Conservation (phyloP, 2,329 filamentous ascomycete species). For the Arachnopeziza araneosa region DNA sequence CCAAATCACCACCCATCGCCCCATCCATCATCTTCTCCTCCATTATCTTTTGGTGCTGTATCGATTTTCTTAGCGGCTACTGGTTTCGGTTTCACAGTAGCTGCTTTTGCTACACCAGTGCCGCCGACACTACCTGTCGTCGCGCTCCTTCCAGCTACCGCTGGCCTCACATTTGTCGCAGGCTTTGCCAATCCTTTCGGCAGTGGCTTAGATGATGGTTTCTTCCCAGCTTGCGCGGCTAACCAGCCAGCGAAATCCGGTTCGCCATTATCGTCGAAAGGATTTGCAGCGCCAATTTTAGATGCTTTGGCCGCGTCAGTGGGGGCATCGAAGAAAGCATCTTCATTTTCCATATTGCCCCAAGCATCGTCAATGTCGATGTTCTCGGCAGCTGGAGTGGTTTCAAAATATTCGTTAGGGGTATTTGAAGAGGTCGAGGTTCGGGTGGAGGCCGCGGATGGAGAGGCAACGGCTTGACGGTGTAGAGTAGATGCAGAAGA, state of each 20-base stretch:
- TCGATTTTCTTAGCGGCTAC: slow-evolving; percentile 59
- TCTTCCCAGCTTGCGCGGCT: slow-evolving; percentile 77
- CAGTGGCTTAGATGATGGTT: slow-evolving; percentile 52
- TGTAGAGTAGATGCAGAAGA: slow-evolving; percentile 53
- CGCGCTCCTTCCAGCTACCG: slow-evolving; percentile 20
- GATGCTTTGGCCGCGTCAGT: slow-evolving; percentile 19
- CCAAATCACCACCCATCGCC: slow-evolving; percentile 55
- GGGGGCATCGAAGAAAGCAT: slow-evolving; percentile 39
- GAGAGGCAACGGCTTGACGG: slow-evolving; percentile 53
- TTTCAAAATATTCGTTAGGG: slow-evolving; percentile 44
- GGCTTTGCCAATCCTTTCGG: slow-evolving; percentile 79
- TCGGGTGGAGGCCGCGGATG: slow-evolving; percentile 39
- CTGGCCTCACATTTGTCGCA: not conserved
- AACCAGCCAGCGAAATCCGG: slow-evolving; percentile 96
- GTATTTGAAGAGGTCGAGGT: slow-evolving; percentile 43
- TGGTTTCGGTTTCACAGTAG: slow-evolving; percentile 37
- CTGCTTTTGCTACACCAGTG: slow-evolving; percentile 15
- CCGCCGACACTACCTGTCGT: slow-evolving; percentile 34
- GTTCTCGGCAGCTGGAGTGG: slow-evolving; percentile 54
- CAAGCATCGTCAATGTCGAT: slow-evolving; percentile 57
- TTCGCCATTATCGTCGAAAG: slow-evolving; percentile 79
- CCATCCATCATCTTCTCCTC: slow-evolving; percentile 55
- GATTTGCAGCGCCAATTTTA: slow-evolving; percentile 34
- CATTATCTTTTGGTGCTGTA: slow-evolving; percentile 53
- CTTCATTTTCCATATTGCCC: slow-evolving; percentile 58